Conservation (phyloP, 805 yeast genomes). For the Starmerella powellii region DNA sequence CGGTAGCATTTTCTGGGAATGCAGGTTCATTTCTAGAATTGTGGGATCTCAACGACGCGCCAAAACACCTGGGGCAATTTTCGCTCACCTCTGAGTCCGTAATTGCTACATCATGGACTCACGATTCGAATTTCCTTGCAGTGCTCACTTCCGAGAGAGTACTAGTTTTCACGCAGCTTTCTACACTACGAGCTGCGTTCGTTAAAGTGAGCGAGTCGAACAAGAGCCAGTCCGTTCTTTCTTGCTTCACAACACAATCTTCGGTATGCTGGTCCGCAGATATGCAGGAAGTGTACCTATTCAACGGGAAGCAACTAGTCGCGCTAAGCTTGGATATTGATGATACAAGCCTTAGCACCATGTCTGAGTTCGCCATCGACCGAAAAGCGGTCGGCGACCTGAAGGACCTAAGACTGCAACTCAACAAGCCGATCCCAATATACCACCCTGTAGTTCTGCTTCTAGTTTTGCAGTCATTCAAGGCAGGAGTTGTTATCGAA, state of each 20-base stretch:
- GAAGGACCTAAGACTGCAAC: not conserved
- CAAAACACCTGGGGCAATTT: too few species aligned
- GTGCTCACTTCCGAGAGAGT: constrained; percentile 24
- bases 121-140: constrained; percentile 43
- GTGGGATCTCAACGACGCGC: too few species aligned
- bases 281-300: not conserved
- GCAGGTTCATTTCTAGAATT: too few species aligned
- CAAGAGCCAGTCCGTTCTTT: not conserved
- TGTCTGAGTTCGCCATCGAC: not conserved
- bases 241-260: not conserved
- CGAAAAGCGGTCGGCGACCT: not conserved
- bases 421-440: constrained; percentile 45
- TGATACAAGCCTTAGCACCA: not conserved
- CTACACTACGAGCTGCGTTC: not conserved
- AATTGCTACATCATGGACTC: constrained; percentile 32
- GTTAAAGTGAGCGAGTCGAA: not conserved
- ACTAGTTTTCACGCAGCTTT: not conserved
- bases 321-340: not conserved
- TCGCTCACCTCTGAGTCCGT: too few species aligned
- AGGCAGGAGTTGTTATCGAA: constrained; percentile 41
- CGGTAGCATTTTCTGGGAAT: too few species aligned
- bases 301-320: not conserved
- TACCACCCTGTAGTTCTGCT: constrained; percentile 84
- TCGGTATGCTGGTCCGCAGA: not conserved
- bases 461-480: constrained; percentile 57